phyloP scores from a whole-genome alignment of 2,329 filamentous ascomycete genomes.

The Fusarium duplospermum region DNA sequence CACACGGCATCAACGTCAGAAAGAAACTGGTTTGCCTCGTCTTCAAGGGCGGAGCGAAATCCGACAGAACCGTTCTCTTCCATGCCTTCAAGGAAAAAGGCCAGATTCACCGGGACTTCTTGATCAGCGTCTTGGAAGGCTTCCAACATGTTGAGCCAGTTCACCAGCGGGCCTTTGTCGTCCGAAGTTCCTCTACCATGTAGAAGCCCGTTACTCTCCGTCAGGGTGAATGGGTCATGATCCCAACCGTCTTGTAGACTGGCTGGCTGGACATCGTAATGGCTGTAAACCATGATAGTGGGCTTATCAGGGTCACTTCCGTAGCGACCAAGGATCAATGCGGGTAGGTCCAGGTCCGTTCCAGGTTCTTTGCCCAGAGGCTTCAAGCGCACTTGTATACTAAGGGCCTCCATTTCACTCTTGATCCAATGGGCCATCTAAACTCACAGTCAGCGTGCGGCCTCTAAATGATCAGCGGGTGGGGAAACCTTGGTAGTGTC shows the following conservation, averaged over 20 bases:
- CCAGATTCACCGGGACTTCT: not conserved
- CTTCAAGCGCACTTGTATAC: not conserved
- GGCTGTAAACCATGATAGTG: not conserved
- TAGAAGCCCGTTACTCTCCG: not conserved
- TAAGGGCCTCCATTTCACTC: not conserved
- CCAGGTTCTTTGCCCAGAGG: not conserved
- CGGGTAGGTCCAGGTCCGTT: not conserved
- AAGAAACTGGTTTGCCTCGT: not conserved
- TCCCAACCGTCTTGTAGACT: not conserved
- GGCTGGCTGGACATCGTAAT: not conserved
- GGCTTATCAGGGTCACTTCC: not conserved
- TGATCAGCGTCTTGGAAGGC: not conserved
- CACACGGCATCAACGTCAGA: not conserved
- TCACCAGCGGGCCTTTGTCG: not conserved
- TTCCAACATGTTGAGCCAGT: not conserved
- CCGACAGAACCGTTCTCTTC: not conserved
- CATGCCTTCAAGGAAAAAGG: not conserved
- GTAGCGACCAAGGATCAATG: not conserved
- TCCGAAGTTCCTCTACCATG: not conserved
- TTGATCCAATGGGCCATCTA: not conserved
- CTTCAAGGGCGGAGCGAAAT: not conserved
- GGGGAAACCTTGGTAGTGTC: not conserved
- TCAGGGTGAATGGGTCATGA: not conserved
- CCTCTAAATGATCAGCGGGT: not conserved
- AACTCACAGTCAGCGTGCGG: not conserved